Percentiles rank a stretch among this genome's conserved stretches.
Conservation (phyloP, 495 filamentous ascomycete species). For the Xanthoparmelia taractica region DNA sequence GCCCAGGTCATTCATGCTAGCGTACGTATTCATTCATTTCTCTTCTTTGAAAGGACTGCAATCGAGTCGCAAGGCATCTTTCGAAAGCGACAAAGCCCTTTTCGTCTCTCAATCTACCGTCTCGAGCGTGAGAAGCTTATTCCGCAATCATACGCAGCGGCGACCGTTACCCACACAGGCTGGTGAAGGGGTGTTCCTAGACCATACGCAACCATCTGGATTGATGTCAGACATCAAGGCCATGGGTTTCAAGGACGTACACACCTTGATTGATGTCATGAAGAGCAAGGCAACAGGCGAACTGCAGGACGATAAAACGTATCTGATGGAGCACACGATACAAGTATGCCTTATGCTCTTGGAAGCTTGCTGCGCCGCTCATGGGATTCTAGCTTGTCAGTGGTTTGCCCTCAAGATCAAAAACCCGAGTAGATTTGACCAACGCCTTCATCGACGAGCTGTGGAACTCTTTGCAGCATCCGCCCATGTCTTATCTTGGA, state of each 20-base stretch:
- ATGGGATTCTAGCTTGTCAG: slow-evolving; percentile 47
- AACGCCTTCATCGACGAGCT: slow-evolving; percentile 63
- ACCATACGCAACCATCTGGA: slow-evolving; percentile 47
- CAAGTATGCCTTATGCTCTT: slow-evolving; percentile 8
- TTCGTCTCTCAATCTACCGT: background rate
- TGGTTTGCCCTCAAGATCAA: slow-evolving; percentile 54
- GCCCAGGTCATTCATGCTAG: slow-evolving; percentile 58
- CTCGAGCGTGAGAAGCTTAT: background rate
- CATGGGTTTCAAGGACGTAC: slow-evolving; percentile 51
- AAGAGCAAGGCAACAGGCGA: slow-evolving; percentile 48
- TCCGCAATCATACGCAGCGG: slow-evolving; percentile 23
- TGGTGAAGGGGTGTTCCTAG: slow-evolving; percentile 51
- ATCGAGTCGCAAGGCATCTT: background rate
- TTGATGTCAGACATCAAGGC: slow-evolving; percentile 56
- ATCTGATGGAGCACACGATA: slow-evolving; percentile 55
- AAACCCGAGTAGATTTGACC: slow-evolving; percentile 55
- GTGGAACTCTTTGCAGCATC: slow-evolving; percentile 53
- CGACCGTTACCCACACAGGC: slow-evolving; percentile 59
- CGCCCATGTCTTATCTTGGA: slow-evolving; percentile 53
- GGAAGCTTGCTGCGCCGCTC: background rate
- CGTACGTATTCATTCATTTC: background rate
- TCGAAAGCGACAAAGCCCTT: background rate
- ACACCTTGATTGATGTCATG: slow-evolving; percentile 48
- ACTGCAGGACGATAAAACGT: slow-evolving; percentile 59
- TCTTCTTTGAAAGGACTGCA: background rate